Conservation (phyloP, 371 early-diverging fungal species). For the Rhizopus arrhizus region DNA sequence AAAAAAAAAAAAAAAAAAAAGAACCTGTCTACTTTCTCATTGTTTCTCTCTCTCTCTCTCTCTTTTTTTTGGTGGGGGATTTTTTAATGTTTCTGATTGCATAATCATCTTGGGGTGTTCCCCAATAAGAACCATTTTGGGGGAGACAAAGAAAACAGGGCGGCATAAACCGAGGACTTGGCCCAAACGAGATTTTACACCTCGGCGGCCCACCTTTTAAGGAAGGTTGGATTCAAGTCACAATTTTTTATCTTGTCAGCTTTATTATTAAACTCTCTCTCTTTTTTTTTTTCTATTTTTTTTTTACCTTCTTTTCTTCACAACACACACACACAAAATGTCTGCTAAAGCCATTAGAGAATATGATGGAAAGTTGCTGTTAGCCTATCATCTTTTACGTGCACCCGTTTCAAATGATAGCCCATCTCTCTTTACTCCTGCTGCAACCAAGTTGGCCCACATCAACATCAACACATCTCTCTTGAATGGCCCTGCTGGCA, state of each 20-base stretch:
- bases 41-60: no score
- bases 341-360: slow-evolving; percentile 96
- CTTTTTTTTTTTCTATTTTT: slow-evolving; percentile 9
- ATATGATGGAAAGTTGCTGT: slow-evolving; percentile 94
- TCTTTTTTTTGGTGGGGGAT: neutral
- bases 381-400: slow-evolving; percentile 85
- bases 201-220: slow-evolving; percentile 32
- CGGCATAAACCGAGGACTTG: slow-evolving; percentile 13
- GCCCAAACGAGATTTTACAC: slow-evolving; percentile 33
- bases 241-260: slow-evolving; percentile 10
- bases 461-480: slow-evolving; percentile 72
- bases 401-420: slow-evolving; percentile 54
- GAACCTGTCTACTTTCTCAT: no score
- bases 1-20: neutral
- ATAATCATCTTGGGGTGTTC: slow-evolving; percentile 11
- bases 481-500: slow-evolving; percentile 41
- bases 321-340: slow-evolving; percentile 53
- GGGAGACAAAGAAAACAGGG: slow-evolving; percentile 8
- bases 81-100: neutral
- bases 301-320: slow-evolving; percentile 2
- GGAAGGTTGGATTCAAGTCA: slow-evolving; percentile 15
- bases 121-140: slow-evolving; percentile 15
- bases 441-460: slow-evolving; percentile 80
- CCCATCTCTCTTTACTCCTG: slow-evolving; percentile 66
- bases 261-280: neutral